Evolutionary conservation across 108 stramenopile species (phyloP).

Genomic region (Chaetoceros muelleri): DNA sequence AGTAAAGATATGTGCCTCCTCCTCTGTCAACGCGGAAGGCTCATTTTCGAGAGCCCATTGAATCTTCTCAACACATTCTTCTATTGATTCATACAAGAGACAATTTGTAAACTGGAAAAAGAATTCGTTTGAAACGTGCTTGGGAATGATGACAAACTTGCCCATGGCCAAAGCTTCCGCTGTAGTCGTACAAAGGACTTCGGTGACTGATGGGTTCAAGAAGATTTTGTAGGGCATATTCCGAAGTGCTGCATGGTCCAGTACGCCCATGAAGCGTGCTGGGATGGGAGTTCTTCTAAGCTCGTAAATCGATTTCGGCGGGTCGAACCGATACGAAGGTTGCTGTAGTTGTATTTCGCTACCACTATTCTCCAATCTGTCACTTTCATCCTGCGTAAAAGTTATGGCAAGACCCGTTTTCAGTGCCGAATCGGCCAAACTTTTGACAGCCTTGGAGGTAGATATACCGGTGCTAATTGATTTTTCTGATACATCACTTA

Average conservation of each 20-base stretch:
- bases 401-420: conserved; percentile 29
- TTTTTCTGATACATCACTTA: conserved; percentile 30
- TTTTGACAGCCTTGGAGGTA: conserved; percentile 28
- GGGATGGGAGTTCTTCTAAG: conserved; percentile 52
- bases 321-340: conserved; percentile 43
- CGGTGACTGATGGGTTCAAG: conserved; percentile 80
- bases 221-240: conserved; percentile 77
- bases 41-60: conserved; percentile 52
- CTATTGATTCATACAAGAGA: conserved; percentile 52
- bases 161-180: conserved; percentile 96
- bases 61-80: conserved; percentile 63
- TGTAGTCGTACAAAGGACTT: conserved; percentile 91
- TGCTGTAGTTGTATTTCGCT: neutral
- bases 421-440: conserved; percentile 32
- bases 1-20: conserved; percentile 46
- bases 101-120: conserved; percentile 77
- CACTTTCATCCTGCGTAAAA: conserved; percentile 5
- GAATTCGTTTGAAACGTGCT: conserved; percentile 84
- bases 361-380: conserved; percentile 2
- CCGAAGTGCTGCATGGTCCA: conserved; percentile 79
- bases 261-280: conserved; percentile 69
- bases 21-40: conserved; percentile 67
- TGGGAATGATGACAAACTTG: conserved; percentile 80
- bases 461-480: conserved; percentile 27
- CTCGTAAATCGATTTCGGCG: conserved; percentile 58